A percentile compares a stretch with the other conserved stretches of the same genome.
Conservation (phyloP, 495 filamentous ascomycete species). For the Xylaria intraflava region DNA sequence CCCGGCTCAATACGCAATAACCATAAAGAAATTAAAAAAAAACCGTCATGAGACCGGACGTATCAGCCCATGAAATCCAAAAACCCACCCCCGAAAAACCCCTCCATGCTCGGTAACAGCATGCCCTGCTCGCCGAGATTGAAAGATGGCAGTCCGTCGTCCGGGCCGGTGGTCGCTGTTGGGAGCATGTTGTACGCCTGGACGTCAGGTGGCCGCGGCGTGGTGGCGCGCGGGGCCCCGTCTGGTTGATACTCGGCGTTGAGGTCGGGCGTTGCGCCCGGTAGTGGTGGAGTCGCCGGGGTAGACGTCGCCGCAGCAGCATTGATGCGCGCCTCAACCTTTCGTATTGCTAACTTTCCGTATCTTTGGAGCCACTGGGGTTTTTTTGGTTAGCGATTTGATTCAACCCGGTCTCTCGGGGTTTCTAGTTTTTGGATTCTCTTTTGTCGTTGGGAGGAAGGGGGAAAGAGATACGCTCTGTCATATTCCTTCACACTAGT, state of each 20-base stretch:
- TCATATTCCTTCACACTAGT: no score
- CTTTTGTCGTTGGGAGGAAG: no score
- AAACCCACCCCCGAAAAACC: conserved; percentile 27
- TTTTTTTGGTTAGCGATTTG: not conserved
- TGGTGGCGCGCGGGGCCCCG: not conserved
- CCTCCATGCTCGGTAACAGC: conserved; percentile 27
- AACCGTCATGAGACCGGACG: not conserved
- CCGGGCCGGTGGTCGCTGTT: conserved; percentile 8
- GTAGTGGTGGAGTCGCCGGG: not conserved
- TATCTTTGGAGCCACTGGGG: conserved; percentile 21
- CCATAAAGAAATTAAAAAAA: no score
- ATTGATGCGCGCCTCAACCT: conserved; percentile 18
- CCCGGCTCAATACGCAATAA: no score
- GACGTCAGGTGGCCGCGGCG: not conserved
- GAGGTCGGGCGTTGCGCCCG: not conserved
- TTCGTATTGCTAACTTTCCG: conserved; percentile 19
- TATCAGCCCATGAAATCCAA: conserved; percentile 21
- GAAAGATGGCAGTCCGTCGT: conserved; percentile 11
- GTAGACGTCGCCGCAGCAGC: not conserved
- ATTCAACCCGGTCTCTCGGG: no score
- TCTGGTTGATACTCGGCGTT: not conserved
- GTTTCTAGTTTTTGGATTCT: no score
- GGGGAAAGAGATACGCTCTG: no score
- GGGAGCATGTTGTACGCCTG: conserved; percentile 9
- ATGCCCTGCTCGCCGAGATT: conserved; percentile 17